These are phyloP conservation scores for Metschnikowia drakensbergensis DNA, from an alignment of 805 yeast genomes.

Conservation along the genomic window DNA sequence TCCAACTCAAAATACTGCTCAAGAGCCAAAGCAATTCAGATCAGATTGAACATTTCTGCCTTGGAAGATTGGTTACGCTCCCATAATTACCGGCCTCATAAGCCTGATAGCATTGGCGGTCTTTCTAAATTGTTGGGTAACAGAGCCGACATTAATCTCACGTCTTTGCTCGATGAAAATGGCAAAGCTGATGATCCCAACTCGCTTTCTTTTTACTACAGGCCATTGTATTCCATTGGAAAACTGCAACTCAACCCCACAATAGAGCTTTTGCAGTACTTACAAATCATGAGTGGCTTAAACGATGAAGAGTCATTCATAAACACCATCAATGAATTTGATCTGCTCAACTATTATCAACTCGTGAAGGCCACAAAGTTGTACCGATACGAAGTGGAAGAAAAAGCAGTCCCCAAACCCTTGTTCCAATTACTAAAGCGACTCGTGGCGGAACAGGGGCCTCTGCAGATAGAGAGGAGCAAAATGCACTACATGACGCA, in stretches of 20 bases:
- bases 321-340: slow-evolving; percentile 50
- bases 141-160: slow-evolving; percentile 8
- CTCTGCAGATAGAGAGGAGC: slow-evolving; percentile 26
- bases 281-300: slow-evolving; percentile 77
- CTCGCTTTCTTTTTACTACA: slow-evolving; percentile 58
- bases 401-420: slow-evolving; percentile 54
- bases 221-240: slow-evolving; percentile 61
- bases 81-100: slow-evolving; percentile 47
- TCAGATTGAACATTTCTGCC: slow-evolving; percentile 78
- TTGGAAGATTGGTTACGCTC: slow-evolving; percentile 91
- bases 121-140: slow-evolving; percentile 19
- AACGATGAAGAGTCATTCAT: slow-evolving; percentile 60
- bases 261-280: slow-evolving; percentile 81
- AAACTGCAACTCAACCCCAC: slow-evolving; percentile 66
- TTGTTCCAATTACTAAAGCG: slow-evolving; percentile 27
- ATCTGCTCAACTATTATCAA: slow-evolving; percentile 63
- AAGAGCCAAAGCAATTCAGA: slow-evolving; percentile 83
- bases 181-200: slow-evolving; percentile 34
- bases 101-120: slow-evolving; percentile 32
- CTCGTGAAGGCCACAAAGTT: slow-evolving; percentile 64
- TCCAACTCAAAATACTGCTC: slow-evolving; percentile 67
- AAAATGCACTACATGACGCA: slow-evolving; percentile 39
- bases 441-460: slow-evolving; percentile 37
- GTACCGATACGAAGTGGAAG: slow-evolving; percentile 83
- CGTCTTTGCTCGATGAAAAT: slow-evolving; percentile 24